Evolutionary conservation across 768 basidiomycete genomes (phyloP), one percentile per base, ranked within the genome.

Genomic region (Paxillus rubicundulus): DNA sequence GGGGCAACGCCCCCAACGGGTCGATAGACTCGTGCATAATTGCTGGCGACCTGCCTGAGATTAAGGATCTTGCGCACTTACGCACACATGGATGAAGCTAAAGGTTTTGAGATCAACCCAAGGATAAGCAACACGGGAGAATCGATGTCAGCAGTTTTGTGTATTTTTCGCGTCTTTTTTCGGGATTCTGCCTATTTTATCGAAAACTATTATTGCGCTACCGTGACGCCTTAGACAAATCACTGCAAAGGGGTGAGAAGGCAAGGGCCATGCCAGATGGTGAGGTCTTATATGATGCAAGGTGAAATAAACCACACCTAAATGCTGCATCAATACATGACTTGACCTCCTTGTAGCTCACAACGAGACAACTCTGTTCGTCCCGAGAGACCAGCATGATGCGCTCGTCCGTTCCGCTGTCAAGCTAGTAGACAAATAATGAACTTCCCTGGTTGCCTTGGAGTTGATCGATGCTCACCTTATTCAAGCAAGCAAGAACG

Each of bases 341-440:
- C 72, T 90, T 95, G 73, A 98, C 80, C 49, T 97, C 94, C 67
- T 87, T 89, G 73, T 94, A 97, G 65, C 84, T 90, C 37, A 97
- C 93, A 9, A 96, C 90, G 14, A 98, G 78, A 67, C 94, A 97
- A 62, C 87, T 94, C 74, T 96, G 95, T 66, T 98, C 97, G 66
- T 99, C 96, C 42, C 96, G 78, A 6, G 93, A 85, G 24, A 97
- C 84, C 21, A 99, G 80, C 94, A 98, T 96, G 58, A 99, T 77
- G 56, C 86, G 86, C 67, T 99, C 97, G 40, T 98, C 96, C 13
- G 87, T 82, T 6, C 95, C 96, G 8, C 87, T 86, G 66, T 99
- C 97, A 46, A 98, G 82, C 92, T 96, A 56, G 30, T 17, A 47
- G 50, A 37, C 10, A 24, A 47, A 3, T 1, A 24, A 41, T 46